Evolutionary conservation across 257 asterid genomes (phyloP).

Genomic region (Solanum lycopersicoides): DNA sequence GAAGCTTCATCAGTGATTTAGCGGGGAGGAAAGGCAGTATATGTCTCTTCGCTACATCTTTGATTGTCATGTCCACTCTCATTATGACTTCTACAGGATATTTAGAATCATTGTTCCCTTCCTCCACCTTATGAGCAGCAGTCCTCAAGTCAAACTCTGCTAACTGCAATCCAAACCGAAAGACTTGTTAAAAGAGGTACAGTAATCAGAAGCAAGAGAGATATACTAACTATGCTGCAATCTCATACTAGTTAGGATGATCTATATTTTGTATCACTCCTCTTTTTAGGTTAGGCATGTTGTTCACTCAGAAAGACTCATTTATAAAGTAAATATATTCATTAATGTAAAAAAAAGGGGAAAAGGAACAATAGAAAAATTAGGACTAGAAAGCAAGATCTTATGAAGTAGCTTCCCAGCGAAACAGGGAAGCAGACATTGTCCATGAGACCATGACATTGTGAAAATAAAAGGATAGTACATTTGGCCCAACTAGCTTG

Average conservation of each 20-base stretch:
- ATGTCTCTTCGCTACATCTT: constrained; percentile 9
- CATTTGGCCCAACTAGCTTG: background rate
- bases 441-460: background rate
- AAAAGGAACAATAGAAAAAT: background rate
- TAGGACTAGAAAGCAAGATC: background rate
- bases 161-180: background rate
- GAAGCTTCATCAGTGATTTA: constrained; percentile 23
- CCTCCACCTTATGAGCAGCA: background rate
- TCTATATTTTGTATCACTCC: background rate
- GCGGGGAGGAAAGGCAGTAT: constrained; percentile 51
- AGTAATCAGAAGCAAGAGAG: background rate
- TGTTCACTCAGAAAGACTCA: background rate
- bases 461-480: background rate
- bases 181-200: background rate
- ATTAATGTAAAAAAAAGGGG: background rate
- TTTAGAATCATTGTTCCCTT: background rate
- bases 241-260: background rate
- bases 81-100: background rate
- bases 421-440: background rate
- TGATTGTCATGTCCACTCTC: constrained; percentile 4
- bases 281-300: background rate
- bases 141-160: background rate
- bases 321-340: background rate
- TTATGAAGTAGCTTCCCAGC: background rate
- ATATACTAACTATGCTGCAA: background rate